Conservation (phyloP, 371 early-diverging fungal species). For the Mortierella sp. region DNA sequence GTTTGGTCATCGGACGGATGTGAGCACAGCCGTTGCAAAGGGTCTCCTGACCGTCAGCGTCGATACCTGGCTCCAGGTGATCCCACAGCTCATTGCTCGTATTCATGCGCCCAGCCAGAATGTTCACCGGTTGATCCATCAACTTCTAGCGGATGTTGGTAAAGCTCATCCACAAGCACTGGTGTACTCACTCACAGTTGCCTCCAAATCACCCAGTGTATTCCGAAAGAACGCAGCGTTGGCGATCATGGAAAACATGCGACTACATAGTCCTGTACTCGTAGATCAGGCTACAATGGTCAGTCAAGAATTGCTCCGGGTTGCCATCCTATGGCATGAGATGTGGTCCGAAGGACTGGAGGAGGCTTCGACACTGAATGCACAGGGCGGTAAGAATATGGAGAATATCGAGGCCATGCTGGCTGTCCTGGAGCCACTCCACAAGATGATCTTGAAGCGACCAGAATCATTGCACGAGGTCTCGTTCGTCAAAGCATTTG, state of each 20-base stretch:
- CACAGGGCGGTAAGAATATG: constrained; percentile 86
- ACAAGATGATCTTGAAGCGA: constrained; percentile 88
- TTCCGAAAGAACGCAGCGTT: constrained; percentile 85
- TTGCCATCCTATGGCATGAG: constrained; percentile 97
- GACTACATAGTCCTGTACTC: constrained; percentile 80
- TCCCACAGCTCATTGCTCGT: constrained; percentile 97
- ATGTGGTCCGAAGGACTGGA: constrained; percentile 98
- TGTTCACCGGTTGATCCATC: constrained; percentile 90
- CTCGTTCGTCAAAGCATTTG: constrained; percentile 94
- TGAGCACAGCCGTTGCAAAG: constrained; percentile 88
- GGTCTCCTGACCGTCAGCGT: constrained; percentile 90
- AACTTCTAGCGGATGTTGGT: constrained; percentile 92
- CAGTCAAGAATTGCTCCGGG: constrained; percentile 95
- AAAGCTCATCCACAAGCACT: constrained; percentile 97
- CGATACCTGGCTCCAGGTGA: constrained; percentile 99
- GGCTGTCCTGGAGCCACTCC: constrained; percentile 87
- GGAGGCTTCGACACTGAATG: constrained; percentile 84
- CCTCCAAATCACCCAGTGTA: constrained; percentile 90
- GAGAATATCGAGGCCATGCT: constrained; percentile 94
- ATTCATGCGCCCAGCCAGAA: constrained; percentile 88
- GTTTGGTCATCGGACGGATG: constrained; percentile 90
- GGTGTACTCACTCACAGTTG: constrained; percentile 95
- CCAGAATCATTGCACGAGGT: constrained; percentile 96
- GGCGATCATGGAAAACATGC: constrained; percentile 94
- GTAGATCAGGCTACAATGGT: constrained; percentile 96